These are phyloP conservation scores for Phoenix roebelenii DNA, from an alignment of 176 grass and related monocot genomes.

Conservation along the genomic window DNA sequence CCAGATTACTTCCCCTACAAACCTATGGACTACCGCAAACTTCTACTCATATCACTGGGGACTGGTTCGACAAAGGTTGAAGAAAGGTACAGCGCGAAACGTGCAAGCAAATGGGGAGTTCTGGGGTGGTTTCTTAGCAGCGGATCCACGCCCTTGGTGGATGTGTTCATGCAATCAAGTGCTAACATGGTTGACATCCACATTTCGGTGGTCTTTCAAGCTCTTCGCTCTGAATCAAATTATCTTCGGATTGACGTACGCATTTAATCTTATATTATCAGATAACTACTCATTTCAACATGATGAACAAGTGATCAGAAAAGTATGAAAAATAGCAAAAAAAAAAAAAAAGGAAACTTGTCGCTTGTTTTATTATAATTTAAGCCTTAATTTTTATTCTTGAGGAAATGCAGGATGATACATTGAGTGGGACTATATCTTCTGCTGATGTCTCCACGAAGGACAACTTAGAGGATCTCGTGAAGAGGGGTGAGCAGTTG, in stretches of 20 bases:
- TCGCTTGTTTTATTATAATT: no score
- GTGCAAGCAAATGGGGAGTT: slow-evolving; percentile 62
- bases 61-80: slow-evolving; percentile 60
- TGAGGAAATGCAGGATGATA: slow-evolving; percentile 56
- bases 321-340: no score
- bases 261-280: no score
- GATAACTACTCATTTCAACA: no score
- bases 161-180: slow-evolving; percentile 75
- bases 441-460: slow-evolving; percentile 62
- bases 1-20: slow-evolving; percentile 83
- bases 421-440: slow-evolving; percentile 34
- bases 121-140: slow-evolving; percentile 48
- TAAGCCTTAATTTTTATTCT: not conserved
- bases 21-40: slow-evolving; percentile 65
- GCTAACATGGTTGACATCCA: slow-evolving; percentile 86
- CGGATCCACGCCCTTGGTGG: slow-evolving; percentile 74
- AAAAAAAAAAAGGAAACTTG: no score
- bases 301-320: no score
- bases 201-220: slow-evolving; percentile 62
- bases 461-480: slow-evolving; percentile 67
- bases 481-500: slow-evolving; percentile 31
- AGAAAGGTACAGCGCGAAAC: slow-evolving; percentile 31
- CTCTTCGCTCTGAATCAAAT: slow-evolving; percentile 55
- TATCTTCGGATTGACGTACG: slow-evolving; percentile 84
- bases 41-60: slow-evolving; percentile 74